Base-by-base conservation (phyloP, 2,329 filamentous ascomycete genomes). In the Tricladium varicosporioides region DNA sequence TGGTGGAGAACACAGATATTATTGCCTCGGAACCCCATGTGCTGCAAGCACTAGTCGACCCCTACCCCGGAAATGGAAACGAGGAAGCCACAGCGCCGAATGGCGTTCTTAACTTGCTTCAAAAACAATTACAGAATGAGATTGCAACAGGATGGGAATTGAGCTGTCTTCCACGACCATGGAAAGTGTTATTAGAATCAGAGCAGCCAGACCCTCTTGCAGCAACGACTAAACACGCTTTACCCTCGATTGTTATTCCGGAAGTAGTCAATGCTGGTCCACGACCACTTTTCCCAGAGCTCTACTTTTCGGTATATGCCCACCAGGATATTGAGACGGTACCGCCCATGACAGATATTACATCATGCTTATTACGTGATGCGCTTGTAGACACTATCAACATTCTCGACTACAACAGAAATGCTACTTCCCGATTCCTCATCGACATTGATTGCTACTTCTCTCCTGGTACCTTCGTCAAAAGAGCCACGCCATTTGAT, bases 361-460 rank as follows among this genome's bases (percentile, higher is more conserved):
- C 92, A 1, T 86, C 92, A 1, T 92, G 88, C 5, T 76, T 99
- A 42, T 81, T 99, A 57, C 85, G 94, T 48, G 94, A 99, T 71
- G 85, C 85, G 0, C 81, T 97, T 54, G 81, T 91, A 42, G 94
- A 99, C 71, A 97, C 92, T 0, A 94, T 99, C 74, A 97, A 97
- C 70, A 87, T 91, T 51, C 80, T 99, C 14, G 85, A 97, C 75
- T 96, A 91, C 77, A 99, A 97, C 73, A 87, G 94, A 60, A 90
- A 92, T 65, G 83, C 87, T 33, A 88, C 89, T 0, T 93, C 94
- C 42, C 91, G 92, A 57, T 94, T 91, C 66, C 77, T 99, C 36
- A 96, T 97, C 67, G 92, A 97, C 67, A 80, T 97, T 36, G 94
- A 99, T 72, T 95, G 90, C 73, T 99, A 94, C 75, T 99, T 96